Evolutionary conservation across 2,329 filamentous ascomycete species (phyloP).

Genomic region (Aspergillus luchuensis): DNA sequence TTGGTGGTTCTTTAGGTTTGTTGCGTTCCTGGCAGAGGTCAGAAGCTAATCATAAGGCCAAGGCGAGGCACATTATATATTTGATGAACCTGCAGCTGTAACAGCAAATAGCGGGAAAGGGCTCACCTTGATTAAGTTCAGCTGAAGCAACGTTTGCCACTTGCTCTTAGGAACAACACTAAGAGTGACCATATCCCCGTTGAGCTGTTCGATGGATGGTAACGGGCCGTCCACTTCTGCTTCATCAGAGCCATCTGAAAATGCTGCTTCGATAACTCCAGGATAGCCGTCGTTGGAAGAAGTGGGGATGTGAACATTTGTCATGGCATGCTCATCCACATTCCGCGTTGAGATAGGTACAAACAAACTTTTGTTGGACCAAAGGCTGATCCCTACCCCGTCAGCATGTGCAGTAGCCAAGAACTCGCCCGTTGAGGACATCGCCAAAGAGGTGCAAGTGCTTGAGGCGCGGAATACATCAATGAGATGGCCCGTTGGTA

Average conservation of each 20-base stretch:
- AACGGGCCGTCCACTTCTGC: conserved; percentile 56
- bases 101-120: background rate
- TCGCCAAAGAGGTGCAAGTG: conserved; percentile 80
- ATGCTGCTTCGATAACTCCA: conserved; percentile 74
- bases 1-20: conserved; percentile 88
- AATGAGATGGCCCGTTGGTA: conserved; percentile 92
- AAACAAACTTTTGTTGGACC: conserved; percentile 93
- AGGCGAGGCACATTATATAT: too few species aligned
- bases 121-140: conserved; percentile 74
- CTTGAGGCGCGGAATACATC: conserved; percentile 81
- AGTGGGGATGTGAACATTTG: conserved; percentile 67
- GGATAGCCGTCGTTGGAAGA: conserved; percentile 80
- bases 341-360: conserved; percentile 83
- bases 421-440: conserved; percentile 88
- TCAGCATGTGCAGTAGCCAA: conserved; percentile 85
- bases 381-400: conserved; percentile 85
- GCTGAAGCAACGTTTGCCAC: conserved; percentile 92
- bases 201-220: conserved; percentile 72
- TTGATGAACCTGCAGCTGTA: background rate
- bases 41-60: conserved; percentile 7
- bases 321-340: conserved; percentile 75
- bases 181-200: conserved; percentile 79
- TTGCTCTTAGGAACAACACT: conserved; percentile 85
- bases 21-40: conserved; percentile 69
- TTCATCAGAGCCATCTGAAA: conserved; percentile 57